Evolutionary conservation across 2,329 filamentous ascomycete species (phyloP), one percentile per base, ranked within the genome.

Genomic region (Ophiostoma sp.): DNA sequence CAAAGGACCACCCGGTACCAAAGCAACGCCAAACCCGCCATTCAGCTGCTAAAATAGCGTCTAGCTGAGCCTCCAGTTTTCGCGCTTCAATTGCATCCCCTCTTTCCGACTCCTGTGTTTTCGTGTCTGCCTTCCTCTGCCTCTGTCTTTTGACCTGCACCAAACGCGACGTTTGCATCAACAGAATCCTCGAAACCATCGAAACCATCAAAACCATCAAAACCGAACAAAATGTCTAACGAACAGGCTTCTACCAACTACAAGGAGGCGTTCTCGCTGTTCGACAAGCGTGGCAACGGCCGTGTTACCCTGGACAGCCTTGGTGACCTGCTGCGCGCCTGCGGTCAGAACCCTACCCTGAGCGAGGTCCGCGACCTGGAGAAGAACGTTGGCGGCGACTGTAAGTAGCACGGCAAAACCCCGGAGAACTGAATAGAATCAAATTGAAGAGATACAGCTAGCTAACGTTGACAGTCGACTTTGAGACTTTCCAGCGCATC

Each of bases 251-350:
- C 86, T 73, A 98, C 94, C 84, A 98, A 99, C 90, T 99, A 98
- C 92, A 98, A 98, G 86, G 95, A 99, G 90, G 95, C 95, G 76
- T 99, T 99, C 83, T 94, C 94, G 77, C 91, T 99, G 80, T 99
- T 98, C 86, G 95, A 99, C 87, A 98, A 97, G 89, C 94, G 95
- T 81, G 95, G 95, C 79, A 96, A 92, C 79, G 94, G 94, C 79
- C 94, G 94, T 76, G 95, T 98, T 76, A 83, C 91, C 57, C 85
- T 94, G 80, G 91, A 94, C 75, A 90, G 90, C 74, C 88, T 99
- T 71, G 95, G 95, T 76, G 95, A 99, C 80, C 87, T 99, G 72
- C 89, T 99, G 75, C 91, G 95, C 79, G 95, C 95, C 70, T 99
- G 95, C 80, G 95, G 95, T 67, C 95, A 99, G 85, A 99, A 99